Conservation (phyloP, 768 basidiomycete genomes). For the Amanita fuliginea region DNA sequence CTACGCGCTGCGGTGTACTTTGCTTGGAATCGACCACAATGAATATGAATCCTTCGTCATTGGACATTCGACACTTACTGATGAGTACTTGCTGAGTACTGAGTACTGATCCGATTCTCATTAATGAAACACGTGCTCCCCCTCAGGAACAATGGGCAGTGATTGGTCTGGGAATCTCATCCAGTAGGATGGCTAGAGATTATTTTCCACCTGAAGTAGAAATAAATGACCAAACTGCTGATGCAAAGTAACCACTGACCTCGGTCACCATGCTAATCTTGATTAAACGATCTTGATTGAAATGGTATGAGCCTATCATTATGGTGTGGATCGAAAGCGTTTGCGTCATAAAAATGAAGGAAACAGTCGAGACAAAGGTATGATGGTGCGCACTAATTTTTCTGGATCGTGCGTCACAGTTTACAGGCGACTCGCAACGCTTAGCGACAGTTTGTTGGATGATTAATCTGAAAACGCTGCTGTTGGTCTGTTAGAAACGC, state of each 20-base stretch:
- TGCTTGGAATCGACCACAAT: neutral
- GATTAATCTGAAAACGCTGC: slow-evolving; percentile 19
- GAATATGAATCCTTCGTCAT: neutral
- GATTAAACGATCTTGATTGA: slow-evolving; percentile 1
- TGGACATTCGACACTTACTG: neutral
- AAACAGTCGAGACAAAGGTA: neutral
- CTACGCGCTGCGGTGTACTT: neutral
- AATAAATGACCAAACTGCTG: neutral
- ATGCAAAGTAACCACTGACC: neutral
- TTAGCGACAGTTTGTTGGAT: slow-evolving; percentile 13
- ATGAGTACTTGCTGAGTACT: no score
- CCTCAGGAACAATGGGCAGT: neutral
- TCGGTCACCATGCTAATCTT: neutral
- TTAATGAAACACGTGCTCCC: slow-evolving; percentile 1
- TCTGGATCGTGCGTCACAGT: neutral
- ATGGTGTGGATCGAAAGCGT: neutral
- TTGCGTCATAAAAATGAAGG: neutral
- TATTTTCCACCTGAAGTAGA: slow-evolving; percentile 1
- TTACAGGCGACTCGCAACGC: neutral
- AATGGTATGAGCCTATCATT: neutral
- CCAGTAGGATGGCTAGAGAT: slow-evolving; percentile 1
- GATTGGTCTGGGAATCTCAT: slow-evolving; percentile 5
- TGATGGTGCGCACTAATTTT: neutral
- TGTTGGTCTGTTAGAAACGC: slow-evolving; percentile 18
- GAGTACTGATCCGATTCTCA: slow-evolving; percentile 1